Evolutionary conservation across 1,284 basidiomycete genomes (phyloP).

Genomic region (Macrocybe sp.): DNA sequence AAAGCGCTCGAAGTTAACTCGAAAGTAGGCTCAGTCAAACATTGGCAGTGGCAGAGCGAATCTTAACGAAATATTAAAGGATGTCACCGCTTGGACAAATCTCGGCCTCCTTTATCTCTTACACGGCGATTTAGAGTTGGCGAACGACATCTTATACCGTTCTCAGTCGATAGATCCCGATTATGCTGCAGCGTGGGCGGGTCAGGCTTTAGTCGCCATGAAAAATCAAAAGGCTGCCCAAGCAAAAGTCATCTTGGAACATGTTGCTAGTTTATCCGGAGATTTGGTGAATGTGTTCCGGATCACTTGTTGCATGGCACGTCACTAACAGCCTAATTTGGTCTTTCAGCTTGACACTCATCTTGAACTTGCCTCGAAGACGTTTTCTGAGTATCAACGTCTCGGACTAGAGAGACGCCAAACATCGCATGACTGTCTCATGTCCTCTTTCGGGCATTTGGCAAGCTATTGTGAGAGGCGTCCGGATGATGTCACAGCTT

Average conservation of each 20-base stretch:
- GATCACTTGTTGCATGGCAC: not conserved
- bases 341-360: conserved; percentile 72
- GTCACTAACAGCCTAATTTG: conserved; percentile 61
- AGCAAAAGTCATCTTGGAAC: conserved; percentile 73
- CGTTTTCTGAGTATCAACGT: conserved; percentile 50
- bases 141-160: conserved; percentile 82
- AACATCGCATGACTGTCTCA: conserved; percentile 39
- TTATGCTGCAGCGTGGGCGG: conserved; percentile 88
- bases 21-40: conserved; percentile 46
- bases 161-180: conserved; percentile 94
- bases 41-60: not conserved
- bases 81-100: conserved; percentile 80
- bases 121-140: conserved; percentile 78
- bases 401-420: conserved; percentile 19
- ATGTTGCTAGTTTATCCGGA: conserved; percentile 42
- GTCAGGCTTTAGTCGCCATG: conserved; percentile 82
- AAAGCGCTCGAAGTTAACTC: conserved; percentile 82
- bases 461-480: conserved; percentile 70
- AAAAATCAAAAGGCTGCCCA: conserved; percentile 60
- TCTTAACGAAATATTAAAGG: conserved; percentile 38
- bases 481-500: conserved; percentile 68
- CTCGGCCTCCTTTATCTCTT: conserved; percentile 89
- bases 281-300: not conserved
- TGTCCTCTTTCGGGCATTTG: conserved; percentile 79
- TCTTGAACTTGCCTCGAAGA: conserved; percentile 62